These are phyloP conservation scores for Persicaria tinctoria DNA, from an alignment of 148 eudicot genomes.

Conservation along the genomic window DNA sequence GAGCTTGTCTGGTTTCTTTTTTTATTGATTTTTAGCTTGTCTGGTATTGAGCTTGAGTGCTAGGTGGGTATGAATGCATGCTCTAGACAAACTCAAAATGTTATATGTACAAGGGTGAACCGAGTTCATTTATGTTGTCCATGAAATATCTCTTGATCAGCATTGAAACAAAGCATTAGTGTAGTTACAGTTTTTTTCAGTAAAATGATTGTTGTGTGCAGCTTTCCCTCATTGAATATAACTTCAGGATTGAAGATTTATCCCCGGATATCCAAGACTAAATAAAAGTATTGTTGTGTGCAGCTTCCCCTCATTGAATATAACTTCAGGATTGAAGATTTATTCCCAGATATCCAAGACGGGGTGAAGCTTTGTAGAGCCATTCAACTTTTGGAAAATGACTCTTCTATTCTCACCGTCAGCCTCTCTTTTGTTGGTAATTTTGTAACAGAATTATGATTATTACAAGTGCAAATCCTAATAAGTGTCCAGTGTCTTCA, in stretches of 20 bases:
- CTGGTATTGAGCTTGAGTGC: too few relatives aligned
- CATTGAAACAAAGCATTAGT: neutral
- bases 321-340: slow-evolving; percentile 58
- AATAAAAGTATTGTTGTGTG: slow-evolving; percentile 17
- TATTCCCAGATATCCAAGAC: slow-evolving; percentile 77
- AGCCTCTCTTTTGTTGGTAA: slow-evolving; percentile 12
- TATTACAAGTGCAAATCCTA: neutral
- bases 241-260: slow-evolving; percentile 59
- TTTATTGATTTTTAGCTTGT: too few relatives aligned
- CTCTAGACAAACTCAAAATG: too few relatives aligned
- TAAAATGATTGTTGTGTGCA: slow-evolving; percentile 26
- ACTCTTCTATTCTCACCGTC: slow-evolving; percentile 71
- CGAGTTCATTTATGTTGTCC: too few relatives aligned
- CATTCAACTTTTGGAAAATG: slow-evolving; percentile 70
- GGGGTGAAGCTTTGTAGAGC: slow-evolving; percentile 88
- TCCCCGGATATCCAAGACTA: slow-evolving; percentile 54
- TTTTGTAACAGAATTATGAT: neutral
- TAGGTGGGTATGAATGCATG: too few relatives aligned
- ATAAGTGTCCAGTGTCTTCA: neutral
- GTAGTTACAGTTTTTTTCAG: neutral
- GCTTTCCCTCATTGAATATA: slow-evolving; percentile 73
- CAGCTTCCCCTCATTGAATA: slow-evolving; percentile 79
- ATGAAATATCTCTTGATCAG: neutral
- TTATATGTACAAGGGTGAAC: too few relatives aligned
- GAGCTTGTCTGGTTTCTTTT: too few relatives aligned